Percentiles rank a stretch among this genome's conserved stretches.
Conservation (phyloP, 257 asterid genomes). For the Solanum chmielewskii region DNA sequence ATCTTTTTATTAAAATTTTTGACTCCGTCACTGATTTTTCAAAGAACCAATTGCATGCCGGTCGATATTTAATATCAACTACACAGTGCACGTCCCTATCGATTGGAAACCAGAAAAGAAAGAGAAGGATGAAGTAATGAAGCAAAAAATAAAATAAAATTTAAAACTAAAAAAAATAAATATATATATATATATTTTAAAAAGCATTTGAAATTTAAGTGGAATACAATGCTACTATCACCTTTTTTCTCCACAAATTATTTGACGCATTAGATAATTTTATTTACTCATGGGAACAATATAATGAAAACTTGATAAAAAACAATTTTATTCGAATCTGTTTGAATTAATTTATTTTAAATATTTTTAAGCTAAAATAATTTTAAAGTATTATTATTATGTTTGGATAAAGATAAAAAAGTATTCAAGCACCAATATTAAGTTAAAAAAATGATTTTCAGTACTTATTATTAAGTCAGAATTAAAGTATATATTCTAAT, state of each 20-base stretch:
- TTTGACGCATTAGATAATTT: background rate
- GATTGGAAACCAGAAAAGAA: background rate
- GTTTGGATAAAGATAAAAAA: background rate
- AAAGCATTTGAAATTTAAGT: background rate
- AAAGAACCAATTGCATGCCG: background rate
- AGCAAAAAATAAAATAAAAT: background rate
- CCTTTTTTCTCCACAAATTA: background rate
- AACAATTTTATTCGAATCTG: too few relatives aligned
- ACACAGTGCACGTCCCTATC: background rate
- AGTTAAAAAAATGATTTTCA: too few relatives aligned
- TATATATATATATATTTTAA: too few relatives aligned
- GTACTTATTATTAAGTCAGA: too few relatives aligned
- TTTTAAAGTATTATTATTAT: too few relatives aligned
- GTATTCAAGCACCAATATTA: too few relatives aligned
- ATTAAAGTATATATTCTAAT: too few relatives aligned
- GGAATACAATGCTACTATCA: background rate
- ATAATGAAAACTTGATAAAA: background rate
- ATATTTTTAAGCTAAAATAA: too few relatives aligned
- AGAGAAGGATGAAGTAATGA: background rate
- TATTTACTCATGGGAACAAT: background rate
- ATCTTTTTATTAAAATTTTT: too few relatives aligned
- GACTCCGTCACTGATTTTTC: fast-evolving
- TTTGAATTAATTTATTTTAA: too few relatives aligned
- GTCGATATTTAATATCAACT: background rate
- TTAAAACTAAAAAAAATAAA: too few relatives aligned